Evolutionary conservation across 805 yeast species (phyloP).

Genomic region (Starmerella scarabaei): DNA sequence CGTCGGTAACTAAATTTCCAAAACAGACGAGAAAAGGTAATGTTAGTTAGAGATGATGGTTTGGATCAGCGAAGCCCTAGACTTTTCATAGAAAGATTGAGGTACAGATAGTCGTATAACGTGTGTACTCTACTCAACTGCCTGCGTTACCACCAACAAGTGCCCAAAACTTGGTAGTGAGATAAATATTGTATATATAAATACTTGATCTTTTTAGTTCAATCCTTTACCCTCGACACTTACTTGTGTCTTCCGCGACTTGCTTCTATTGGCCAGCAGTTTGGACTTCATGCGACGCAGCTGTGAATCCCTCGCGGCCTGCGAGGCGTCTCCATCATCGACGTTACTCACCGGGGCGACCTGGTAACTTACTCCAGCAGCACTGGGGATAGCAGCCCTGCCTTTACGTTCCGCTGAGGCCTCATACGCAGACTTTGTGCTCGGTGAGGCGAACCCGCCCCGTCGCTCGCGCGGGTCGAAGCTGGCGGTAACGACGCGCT

Average conservation of each 20-base stretch:
- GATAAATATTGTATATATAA: too few relatives aligned
- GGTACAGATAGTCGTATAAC: too few relatives aligned
- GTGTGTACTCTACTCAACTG: too few relatives aligned
- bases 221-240: slow-evolving; percentile 58
- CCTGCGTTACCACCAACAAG: too few relatives aligned
- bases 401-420: slow-evolving; percentile 83
- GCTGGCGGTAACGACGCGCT: slow-evolving; percentile 52
- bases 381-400: slow-evolving; percentile 92
- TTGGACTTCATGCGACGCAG: slow-evolving; percentile 63
- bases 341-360: slow-evolving; percentile 74
- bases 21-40: too few relatives aligned
- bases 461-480: slow-evolving; percentile 32
- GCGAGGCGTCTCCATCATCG: slow-evolving; percentile 35
- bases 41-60: too few relatives aligned
- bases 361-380: slow-evolving; percentile 75
- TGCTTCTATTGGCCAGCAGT: slow-evolving; percentile 37
- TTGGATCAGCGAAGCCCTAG: too few relatives aligned
- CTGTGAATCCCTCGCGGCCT: slow-evolving; percentile 54
- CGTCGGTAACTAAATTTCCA: too few relatives aligned
- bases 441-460: background rate
- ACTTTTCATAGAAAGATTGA: too few relatives aligned
- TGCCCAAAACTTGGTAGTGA: too few relatives aligned
- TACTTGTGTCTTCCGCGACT: slow-evolving; percentile 52
- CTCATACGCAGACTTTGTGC: slow-evolving; percentile 48
- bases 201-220: too few relatives aligned